Evolutionary conservation across 2,329 filamentous ascomycete species (phyloP).

Genomic region (Fusarium buxicola): DNA sequence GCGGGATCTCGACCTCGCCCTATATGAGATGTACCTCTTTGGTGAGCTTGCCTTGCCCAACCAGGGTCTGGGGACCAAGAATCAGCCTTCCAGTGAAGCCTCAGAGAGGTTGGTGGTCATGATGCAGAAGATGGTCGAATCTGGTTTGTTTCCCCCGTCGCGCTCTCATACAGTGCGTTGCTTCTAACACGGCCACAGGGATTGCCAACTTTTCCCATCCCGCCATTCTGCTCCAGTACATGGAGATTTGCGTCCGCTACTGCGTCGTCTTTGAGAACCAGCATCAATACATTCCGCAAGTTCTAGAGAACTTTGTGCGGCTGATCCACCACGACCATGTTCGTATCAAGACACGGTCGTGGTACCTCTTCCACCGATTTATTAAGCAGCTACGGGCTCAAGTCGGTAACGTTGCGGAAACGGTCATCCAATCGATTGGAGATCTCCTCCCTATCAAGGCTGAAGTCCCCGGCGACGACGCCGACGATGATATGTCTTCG

Average conservation of each 20-base stretch:
- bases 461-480: constrained; percentile 80
- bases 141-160: constrained; percentile 68
- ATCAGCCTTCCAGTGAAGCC: constrained; percentile 81
- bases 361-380: constrained; percentile 96
- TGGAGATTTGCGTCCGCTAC: constrained; percentile 98
- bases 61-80: constrained; percentile 87
- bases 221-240: constrained; percentile 93
- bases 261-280: constrained; percentile 92
- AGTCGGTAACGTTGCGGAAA: constrained; percentile 90
- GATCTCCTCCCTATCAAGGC: constrained; percentile 93
- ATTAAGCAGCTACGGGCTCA: constrained; percentile 87
- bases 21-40: constrained; percentile 96
- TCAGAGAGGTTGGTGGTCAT: constrained; percentile 87
- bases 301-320: constrained; percentile 90
- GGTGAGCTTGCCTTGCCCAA: constrained; percentile 93
- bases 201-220: constrained; percentile 89
- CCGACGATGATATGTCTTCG: constrained; percentile 93
- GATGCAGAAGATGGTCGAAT: constrained; percentile 96
- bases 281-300: constrained; percentile 81
- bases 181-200: constrained; percentile 62
- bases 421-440: constrained; percentile 87
- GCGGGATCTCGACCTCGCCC: constrained; percentile 92
- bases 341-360: constrained; percentile 89
- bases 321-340: constrained; percentile 89
- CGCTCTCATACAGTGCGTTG: neutral